phyloP scores from a whole-genome alignment of 2,329 filamentous ascomycete species.

The Aspergillus novofumigatus region DNA sequence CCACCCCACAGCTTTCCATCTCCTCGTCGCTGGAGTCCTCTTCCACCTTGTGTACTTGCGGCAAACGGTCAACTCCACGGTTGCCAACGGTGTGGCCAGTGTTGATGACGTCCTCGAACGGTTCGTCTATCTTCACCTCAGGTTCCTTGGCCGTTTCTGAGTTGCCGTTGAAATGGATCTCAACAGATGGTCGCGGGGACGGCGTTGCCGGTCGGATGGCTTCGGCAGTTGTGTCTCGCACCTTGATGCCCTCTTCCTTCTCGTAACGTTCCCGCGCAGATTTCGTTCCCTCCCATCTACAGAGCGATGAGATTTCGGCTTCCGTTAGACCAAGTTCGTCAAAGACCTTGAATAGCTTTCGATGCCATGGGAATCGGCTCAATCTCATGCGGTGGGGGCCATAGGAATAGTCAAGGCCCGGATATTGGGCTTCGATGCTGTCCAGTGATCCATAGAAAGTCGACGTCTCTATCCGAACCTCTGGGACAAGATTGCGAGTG shows the following conservation, averaged over 20 bases:
- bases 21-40: constrained; percentile 45
- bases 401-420: constrained; percentile 61
- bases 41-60: constrained; percentile 26
- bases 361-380: constrained; percentile 58
- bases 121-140: constrained; percentile 19
- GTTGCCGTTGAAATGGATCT: constrained; percentile 29
- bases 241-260: constrained; percentile 54
- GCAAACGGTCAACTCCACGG: constrained; percentile 18
- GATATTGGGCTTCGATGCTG: constrained; percentile 63
- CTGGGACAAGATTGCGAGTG: constrained; percentile 58
- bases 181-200: constrained; percentile 27
- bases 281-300: constrained; percentile 55
- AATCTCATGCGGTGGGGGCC: constrained; percentile 60
- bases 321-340: constrained; percentile 56
- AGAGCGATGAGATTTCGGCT: constrained; percentile 58
- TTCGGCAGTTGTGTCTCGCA: constrained; percentile 59
- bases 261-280: constrained; percentile 45
- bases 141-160: constrained; percentile 20
- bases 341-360: constrained; percentile 57
- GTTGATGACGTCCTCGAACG: constrained; percentile 20
- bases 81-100: constrained; percentile 22
- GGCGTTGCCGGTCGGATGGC: constrained; percentile 51
- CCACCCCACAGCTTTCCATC: constrained; percentile 49
- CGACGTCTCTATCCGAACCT: constrained; percentile 61
- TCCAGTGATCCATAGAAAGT: constrained; percentile 62